phyloP scores from a whole-genome alignment of 2,329 filamentous ascomycete genomes.

The Trichoderma sp. region DNA sequence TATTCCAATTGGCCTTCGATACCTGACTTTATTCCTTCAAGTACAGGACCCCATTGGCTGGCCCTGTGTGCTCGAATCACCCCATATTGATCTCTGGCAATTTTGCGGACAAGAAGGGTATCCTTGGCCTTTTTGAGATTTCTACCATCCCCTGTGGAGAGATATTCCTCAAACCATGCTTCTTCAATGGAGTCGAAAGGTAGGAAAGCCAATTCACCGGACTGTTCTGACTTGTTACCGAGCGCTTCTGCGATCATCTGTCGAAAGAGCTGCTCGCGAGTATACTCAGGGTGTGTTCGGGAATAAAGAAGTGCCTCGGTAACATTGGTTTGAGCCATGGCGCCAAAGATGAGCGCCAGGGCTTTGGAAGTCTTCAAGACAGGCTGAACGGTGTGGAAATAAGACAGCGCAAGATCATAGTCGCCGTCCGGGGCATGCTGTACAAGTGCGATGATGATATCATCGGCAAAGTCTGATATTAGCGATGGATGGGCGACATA shows the following conservation, averaged over 20 bases:
- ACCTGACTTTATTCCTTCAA: slow-evolving; percentile 51
- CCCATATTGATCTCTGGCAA: slow-evolving; percentile 61
- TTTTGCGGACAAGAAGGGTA: slow-evolving; percentile 68
- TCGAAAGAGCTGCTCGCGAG: slow-evolving; percentile 64
- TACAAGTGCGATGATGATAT: slow-evolving; percentile 70
- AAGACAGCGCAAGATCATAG: slow-evolving; percentile 66
- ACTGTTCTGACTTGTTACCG: slow-evolving; percentile 43
- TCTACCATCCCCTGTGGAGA: slow-evolving; percentile 63
- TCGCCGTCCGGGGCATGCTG: slow-evolving; percentile 57
- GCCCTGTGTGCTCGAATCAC: slow-evolving; percentile 45
- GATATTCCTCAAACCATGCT: slow-evolving; percentile 66
- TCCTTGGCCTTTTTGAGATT: slow-evolving; percentile 65
- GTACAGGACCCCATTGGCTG: slow-evolving; percentile 47
- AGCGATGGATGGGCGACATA: slow-evolving; percentile 77
- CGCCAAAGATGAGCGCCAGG: slow-evolving; percentile 64
- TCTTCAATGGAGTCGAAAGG: slow-evolving; percentile 71
- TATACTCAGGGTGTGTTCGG: slow-evolving; percentile 58
- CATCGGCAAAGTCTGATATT: slow-evolving; percentile 76
- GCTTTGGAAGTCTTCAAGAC: slow-evolving; percentile 62
- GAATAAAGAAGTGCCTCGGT: slow-evolving; percentile 73
- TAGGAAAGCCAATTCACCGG: slow-evolving; percentile 67
- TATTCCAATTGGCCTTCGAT: slow-evolving; percentile 34
- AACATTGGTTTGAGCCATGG: slow-evolving; percentile 64
- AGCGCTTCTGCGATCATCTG: slow-evolving; percentile 61
- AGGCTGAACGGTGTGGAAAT: slow-evolving; percentile 73